phyloP scores from a whole-genome alignment of 2,329 filamentous ascomycete species.

The Claviceps africana region DNA sequence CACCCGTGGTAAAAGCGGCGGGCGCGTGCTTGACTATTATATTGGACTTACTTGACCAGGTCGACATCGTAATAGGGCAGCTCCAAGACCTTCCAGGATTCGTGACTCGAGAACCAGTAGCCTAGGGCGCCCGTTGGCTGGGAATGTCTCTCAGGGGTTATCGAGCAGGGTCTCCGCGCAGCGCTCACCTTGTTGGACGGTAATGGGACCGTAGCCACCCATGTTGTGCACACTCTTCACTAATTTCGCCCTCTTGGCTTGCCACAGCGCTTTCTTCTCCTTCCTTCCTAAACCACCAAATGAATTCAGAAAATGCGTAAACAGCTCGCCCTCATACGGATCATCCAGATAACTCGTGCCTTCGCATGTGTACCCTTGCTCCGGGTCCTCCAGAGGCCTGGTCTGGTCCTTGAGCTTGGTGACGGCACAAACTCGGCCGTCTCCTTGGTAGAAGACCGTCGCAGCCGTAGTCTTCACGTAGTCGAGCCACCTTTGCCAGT shows the following conservation, averaged over 20 bases:
- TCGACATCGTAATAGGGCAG: constrained; percentile 28
- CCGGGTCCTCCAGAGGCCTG: constrained; percentile 14
- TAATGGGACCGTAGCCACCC: constrained; percentile 24
- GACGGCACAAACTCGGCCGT: constrained; percentile 26
- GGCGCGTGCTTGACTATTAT: background rate
- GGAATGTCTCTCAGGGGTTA: background rate
- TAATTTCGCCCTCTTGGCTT: constrained; percentile 23
- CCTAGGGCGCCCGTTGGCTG: constrained; percentile 9
- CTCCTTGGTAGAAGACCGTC: constrained; percentile 23
- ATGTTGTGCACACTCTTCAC: constrained; percentile 22
- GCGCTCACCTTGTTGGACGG: constrained; percentile 22
- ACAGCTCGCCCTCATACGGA: constrained; percentile 29
- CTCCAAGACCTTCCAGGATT: constrained; percentile 28
- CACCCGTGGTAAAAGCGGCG: too few species aligned
- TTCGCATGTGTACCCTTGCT: constrained; percentile 23
- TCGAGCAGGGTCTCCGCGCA: background rate
- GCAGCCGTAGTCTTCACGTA: constrained; percentile 23
- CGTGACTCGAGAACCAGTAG: constrained; percentile 27
- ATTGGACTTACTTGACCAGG: constrained; percentile 18
- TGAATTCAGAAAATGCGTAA: constrained; percentile 27
- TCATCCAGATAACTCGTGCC: constrained; percentile 21
- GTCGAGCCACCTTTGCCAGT: constrained; percentile 26
- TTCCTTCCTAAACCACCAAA: constrained; percentile 18
- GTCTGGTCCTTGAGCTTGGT: constrained; percentile 22
- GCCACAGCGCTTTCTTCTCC: constrained; percentile 24